These are phyloP conservation scores for Magnusiomyces clavatus DNA, from an alignment of 1,139 yeast species.

Conservation along the genomic window DNA sequence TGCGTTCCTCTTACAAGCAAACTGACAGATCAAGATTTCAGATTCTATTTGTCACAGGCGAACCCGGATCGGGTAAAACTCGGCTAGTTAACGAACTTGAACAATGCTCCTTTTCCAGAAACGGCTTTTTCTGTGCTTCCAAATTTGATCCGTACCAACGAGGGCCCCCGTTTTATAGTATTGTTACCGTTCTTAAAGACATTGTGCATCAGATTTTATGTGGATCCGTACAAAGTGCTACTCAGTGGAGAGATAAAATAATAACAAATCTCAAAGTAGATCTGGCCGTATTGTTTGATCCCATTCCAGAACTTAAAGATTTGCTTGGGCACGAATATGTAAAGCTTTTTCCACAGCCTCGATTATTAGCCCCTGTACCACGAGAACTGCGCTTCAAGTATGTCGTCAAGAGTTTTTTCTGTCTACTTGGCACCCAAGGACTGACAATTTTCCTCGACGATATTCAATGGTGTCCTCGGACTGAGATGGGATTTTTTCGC, in stretches of 20 bases:
- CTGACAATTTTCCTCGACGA: conserved; percentile 45
- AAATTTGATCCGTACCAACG: conserved; percentile 36
- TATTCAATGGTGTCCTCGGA: conserved; percentile 39
- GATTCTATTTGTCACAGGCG: conserved; percentile 38
- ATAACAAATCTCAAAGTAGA: conserved; percentile 39
- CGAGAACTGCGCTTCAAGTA: conserved; percentile 41
- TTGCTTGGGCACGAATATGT: conserved; percentile 41
- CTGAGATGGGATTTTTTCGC: conserved; percentile 25
- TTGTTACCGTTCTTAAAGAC: conserved; percentile 36
- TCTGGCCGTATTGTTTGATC: conserved; percentile 37
- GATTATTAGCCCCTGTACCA: conserved; percentile 25
- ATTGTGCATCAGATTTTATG: conserved; percentile 41
- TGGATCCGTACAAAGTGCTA: conserved; percentile 34
- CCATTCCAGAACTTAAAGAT: conserved; percentile 41
- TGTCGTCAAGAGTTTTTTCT: conserved; percentile 39
- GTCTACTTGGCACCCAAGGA: conserved; percentile 39
- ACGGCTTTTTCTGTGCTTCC: conserved; percentile 39
- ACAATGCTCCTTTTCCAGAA: conserved; percentile 34
- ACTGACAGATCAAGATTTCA: conserved; percentile 26
- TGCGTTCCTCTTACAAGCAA: conserved; percentile 29
- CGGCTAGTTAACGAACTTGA: conserved; percentile 39
- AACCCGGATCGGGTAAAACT: conserved; percentile 45
- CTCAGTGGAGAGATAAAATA: conserved; percentile 40
- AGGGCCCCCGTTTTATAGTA: conserved; percentile 30
- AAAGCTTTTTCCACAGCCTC: conserved; percentile 21